Evolutionary conservation across 495 filamentous ascomycete genomes (phyloP).

Genomic region (Penicillium arizonense): DNA sequence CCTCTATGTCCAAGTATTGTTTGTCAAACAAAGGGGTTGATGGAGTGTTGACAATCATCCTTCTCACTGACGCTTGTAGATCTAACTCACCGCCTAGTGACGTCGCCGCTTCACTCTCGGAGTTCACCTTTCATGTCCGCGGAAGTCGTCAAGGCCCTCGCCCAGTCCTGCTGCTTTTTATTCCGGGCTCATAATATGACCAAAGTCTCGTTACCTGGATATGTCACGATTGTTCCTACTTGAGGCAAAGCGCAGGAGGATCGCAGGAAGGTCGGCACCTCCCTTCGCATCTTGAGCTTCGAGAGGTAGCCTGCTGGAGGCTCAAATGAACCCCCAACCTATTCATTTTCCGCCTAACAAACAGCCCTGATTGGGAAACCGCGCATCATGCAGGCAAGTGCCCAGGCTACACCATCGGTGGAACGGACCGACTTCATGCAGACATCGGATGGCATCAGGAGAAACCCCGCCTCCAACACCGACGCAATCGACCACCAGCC

Average conservation of each 20-base stretch:
- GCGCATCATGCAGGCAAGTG: constrained; percentile 22
- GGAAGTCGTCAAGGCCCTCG: neutral
- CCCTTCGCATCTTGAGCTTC: constrained; percentile 21
- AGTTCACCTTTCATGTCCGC: constrained; percentile 2
- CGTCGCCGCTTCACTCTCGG: constrained; percentile 17
- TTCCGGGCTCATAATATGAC: constrained; percentile 8
- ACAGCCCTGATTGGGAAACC: constrained; percentile 2
- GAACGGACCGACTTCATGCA: constrained; percentile 24
- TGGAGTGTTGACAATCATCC: neutral
- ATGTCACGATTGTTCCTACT: constrained; percentile 23
- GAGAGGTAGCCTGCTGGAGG: constrained; percentile 2
- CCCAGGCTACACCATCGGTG: constrained; percentile 16
- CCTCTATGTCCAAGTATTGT: too few species aligned
- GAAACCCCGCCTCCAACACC: constrained; percentile 21
- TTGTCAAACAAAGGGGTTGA: too few species aligned
- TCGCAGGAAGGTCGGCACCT: constrained; percentile 28
- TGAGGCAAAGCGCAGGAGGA: constrained; percentile 24
- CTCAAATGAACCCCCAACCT: neutral
- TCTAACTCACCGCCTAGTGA: constrained; percentile 19
- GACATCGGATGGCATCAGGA: constrained; percentile 21
- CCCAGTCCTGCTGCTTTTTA: neutral
- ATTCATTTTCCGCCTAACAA: neutral
- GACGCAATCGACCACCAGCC: constrained; percentile 19
- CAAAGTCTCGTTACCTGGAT: constrained; percentile 13
- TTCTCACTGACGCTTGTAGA: neutral